Evolutionary conservation across 805 yeast genomes (phyloP).

Genomic region (Lachancea cidri): DNA sequence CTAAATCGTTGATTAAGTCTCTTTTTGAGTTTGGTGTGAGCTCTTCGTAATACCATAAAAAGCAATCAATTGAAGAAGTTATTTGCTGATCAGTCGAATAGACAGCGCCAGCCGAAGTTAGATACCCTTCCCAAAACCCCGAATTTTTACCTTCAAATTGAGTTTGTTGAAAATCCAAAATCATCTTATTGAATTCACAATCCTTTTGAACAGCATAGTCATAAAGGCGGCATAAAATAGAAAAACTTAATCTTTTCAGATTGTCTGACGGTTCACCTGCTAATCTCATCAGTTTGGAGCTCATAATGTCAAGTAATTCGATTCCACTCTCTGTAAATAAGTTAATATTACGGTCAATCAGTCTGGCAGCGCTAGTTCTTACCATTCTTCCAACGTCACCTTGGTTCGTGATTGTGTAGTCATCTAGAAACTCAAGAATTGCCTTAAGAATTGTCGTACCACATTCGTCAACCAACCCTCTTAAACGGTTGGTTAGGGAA

Average conservation of each 20-base stretch:
- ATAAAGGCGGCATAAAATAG: conserved; percentile 10
- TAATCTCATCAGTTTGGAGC: conserved; percentile 44
- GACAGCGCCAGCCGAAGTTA: conserved; percentile 51
- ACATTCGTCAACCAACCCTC: neutral
- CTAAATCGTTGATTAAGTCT: conserved; percentile 16
- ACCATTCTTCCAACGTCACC: conserved; percentile 91
- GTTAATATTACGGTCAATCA: conserved; percentile 33
- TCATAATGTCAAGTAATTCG: conserved; percentile 17
- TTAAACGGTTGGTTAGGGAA: conserved; percentile 17
- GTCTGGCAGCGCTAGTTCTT: conserved; percentile 45
- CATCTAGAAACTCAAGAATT: conserved; percentile 48
- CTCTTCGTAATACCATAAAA: conserved; percentile 31
- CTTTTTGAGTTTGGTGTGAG: neutral
- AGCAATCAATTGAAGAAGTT: conserved; percentile 38
- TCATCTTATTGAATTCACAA: conserved; percentile 20
- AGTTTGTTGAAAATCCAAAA: conserved; percentile 12
- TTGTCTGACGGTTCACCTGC: conserved; percentile 60
- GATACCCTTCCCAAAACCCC: conserved; percentile 53
- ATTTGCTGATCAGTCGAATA: conserved; percentile 45
- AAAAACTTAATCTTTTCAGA: conserved; percentile 36
- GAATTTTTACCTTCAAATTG: conserved; percentile 12
- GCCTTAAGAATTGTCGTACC: conserved; percentile 8
- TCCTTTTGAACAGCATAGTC: conserved; percentile 20
- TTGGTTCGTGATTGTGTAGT: conserved; percentile 70
- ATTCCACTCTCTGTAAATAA: conserved; percentile 2